Percentiles rank a stretch among this genome's conserved stretches.
Conservation (phyloP, 805 yeast genomes). For the Candida qinlingensis region DNA sequence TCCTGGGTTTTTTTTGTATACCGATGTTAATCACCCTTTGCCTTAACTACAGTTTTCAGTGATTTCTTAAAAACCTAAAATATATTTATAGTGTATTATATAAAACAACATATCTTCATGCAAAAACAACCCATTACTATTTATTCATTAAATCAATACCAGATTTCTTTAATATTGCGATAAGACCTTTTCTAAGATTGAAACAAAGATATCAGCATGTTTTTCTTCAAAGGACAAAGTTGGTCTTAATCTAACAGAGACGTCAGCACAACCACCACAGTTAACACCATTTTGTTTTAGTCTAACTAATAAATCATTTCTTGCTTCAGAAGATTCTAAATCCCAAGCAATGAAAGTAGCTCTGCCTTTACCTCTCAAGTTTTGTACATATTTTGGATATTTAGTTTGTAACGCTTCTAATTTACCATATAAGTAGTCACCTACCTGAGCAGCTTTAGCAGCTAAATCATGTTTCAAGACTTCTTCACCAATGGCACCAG, state of each 20-base stretch:
- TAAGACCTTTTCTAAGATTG: slow-evolving; percentile 33
- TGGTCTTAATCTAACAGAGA: slow-evolving; percentile 77
- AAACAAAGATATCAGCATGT: slow-evolving; percentile 67
- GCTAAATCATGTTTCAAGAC: slow-evolving; percentile 55
- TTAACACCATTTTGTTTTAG: slow-evolving; percentile 66
- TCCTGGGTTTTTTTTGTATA: no score
- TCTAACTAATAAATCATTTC: slow-evolving; percentile 57
- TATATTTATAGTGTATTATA: no score
- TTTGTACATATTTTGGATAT: slow-evolving; percentile 47
- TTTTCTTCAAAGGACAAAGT: slow-evolving; percentile 71
- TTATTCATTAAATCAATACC: neutral
- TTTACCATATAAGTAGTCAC: slow-evolving; percentile 56
- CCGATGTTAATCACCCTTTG: no score
- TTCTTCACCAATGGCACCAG: slow-evolving; percentile 68
- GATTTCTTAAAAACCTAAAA: no score
- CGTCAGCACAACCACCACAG: slow-evolving; percentile 81
- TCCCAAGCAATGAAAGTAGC: slow-evolving; percentile 87
- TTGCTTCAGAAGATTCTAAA: slow-evolving; percentile 43
- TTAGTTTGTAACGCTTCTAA: slow-evolving; percentile 47
- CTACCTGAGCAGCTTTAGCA: slow-evolving; percentile 52
- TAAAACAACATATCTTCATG: no score
- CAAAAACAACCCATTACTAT: no score
- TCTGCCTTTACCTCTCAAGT: slow-evolving; percentile 68
- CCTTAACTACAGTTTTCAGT: no score
- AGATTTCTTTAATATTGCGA: slow-evolving; percentile 14